Conservation (phyloP, 768 basidiomycete species). For the Boletellus ananas region DNA sequence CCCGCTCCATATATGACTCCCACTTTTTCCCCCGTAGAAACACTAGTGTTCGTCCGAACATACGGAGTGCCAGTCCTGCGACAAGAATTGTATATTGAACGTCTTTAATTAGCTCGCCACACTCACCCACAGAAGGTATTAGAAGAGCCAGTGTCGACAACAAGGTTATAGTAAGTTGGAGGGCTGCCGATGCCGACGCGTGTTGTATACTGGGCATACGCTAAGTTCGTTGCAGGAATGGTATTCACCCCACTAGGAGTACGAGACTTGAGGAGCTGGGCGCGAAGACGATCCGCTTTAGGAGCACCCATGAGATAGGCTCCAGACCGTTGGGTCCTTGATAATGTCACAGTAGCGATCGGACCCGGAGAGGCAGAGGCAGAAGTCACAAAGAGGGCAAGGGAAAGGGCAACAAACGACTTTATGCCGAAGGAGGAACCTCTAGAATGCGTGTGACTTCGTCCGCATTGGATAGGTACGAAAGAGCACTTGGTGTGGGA, state of each 20-base stretch:
- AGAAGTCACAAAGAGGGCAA: conserved; percentile 1
- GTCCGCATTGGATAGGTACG: not conserved
- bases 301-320: conserved; percentile 9
- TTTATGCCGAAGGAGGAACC: not conserved
- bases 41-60: not conserved
- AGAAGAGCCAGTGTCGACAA: conserved; percentile 32
- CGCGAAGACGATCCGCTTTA: conserved; percentile 12
- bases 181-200: conserved; percentile 27
- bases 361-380: not conserved
- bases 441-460: not conserved
- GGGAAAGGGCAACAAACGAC: conserved; percentile 1
- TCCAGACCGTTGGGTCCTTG: conserved; percentile 3
- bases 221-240: conserved; percentile 13
- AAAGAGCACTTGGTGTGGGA: not conserved
- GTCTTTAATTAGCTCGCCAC: not conserved
- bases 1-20: not conserved
- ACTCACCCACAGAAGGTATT: conserved; percentile 26
- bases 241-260: conserved; percentile 1
- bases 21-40: not conserved
- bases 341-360: conserved; percentile 2
- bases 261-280: not conserved
- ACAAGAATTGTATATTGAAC: not conserved
- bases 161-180: conserved; percentile 25
- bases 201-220: conserved; percentile 18
- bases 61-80: not conserved